These are phyloP conservation scores for Raffaelea albimanens DNA, from an alignment of 2,329 filamentous ascomycete genomes.

Conservation along the genomic window DNA sequence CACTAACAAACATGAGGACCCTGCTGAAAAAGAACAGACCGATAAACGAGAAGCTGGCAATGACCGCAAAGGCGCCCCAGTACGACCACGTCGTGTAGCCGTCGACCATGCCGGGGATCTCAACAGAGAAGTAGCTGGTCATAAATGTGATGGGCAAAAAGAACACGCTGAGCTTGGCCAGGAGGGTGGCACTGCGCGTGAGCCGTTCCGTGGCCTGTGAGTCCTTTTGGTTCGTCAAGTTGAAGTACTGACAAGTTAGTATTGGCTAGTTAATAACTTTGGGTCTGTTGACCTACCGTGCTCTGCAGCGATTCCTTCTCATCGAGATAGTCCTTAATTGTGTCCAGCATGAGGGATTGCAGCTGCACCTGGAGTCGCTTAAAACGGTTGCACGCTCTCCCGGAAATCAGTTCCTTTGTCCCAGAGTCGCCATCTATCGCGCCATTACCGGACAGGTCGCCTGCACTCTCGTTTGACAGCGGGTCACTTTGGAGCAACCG, in stretches of 20 bases:
- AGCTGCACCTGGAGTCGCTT: conserved; percentile 49
- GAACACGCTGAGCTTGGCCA: conserved; percentile 66
- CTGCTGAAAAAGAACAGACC: conserved; percentile 41
- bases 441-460: background rate
- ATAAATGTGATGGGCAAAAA: conserved; percentile 68
- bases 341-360: conserved; percentile 49
- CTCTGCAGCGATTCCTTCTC: conserved; percentile 63
- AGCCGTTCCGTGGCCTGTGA: conserved; percentile 62
- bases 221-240: conserved; percentile 66
- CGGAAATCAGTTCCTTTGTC: conserved; percentile 22
- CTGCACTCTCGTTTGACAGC: conserved; percentile 10
- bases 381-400: conserved; percentile 46
- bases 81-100: conserved; percentile 55
- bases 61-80: conserved; percentile 58
- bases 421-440: background rate
- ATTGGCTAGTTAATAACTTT: background rate
- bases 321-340: conserved; percentile 53
- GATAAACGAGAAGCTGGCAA: conserved; percentile 49
- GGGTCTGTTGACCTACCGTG: conserved; percentile 45
- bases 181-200: conserved; percentile 60
- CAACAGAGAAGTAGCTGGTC: conserved; percentile 64
- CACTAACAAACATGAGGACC: no score
- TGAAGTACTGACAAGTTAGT: conserved; percentile 79
- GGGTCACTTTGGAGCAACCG: conserved; percentile 41
- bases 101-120: conserved; percentile 46